Evolutionary conservation across 345 rosid genomes (phyloP).

Genomic region (Eucalyptus marginata): DNA sequence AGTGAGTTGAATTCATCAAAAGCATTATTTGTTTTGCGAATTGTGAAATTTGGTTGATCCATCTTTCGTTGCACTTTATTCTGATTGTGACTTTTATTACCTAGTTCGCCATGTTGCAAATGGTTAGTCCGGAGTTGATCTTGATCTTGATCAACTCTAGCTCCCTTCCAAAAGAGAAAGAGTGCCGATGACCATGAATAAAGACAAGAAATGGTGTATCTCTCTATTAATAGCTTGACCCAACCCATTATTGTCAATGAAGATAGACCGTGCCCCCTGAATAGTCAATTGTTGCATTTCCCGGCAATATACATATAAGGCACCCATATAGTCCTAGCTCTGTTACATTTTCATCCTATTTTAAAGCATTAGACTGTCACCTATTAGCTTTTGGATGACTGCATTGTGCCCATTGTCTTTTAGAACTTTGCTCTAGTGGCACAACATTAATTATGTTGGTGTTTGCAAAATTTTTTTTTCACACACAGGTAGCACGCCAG

Average conservation of each 20-base stretch:
- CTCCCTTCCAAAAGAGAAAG: background rate
- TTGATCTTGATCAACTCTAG: background rate
- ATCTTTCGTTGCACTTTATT: background rate
- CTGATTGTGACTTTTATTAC: background rate
- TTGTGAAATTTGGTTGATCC: background rate
- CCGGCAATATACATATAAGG: background rate
- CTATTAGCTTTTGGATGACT: background rate
- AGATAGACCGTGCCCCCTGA: background rate
- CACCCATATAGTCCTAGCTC: background rate
- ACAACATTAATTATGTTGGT: background rate
- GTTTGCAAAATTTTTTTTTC: background rate
- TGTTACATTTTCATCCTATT: background rate
- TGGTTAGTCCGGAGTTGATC: background rate
- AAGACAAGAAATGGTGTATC: background rate
- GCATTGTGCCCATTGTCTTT: background rate
- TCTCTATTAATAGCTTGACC: background rate
- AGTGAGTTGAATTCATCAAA: conserved; percentile 24
- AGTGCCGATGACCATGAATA: background rate
- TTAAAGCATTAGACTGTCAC: background rate
- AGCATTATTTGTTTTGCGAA: background rate
- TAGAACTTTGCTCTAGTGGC: background rate
- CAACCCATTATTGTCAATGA: background rate
- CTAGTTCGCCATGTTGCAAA: background rate
- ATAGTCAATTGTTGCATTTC: background rate
- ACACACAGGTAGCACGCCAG: conserved; percentile 72